These are phyloP conservation scores for Alternaria gaisen DNA, from an alignment of 2,329 filamentous ascomycete species.

Conservation along the genomic window DNA sequence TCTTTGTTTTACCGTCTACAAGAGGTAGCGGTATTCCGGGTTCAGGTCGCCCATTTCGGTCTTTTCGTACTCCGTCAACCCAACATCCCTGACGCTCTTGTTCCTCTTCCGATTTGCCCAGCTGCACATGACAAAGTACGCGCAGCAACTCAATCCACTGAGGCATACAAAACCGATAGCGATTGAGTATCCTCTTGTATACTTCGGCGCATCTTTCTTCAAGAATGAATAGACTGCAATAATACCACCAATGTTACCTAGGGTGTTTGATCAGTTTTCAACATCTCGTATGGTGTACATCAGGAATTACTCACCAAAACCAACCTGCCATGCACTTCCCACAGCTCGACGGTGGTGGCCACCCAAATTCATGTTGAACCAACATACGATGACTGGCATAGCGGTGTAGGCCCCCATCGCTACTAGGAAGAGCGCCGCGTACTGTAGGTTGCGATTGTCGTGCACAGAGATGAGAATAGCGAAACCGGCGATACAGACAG, in stretches of 20 bases:
- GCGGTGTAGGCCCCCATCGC: conserved; percentile 82
- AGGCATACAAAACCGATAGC: conserved; percentile 77
- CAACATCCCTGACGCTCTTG: conserved; percentile 55
- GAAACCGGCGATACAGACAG: conserved; percentile 76
- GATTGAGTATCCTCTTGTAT: conserved; percentile 78
- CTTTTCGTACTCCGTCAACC: conserved; percentile 69
- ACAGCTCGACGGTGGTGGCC: conserved; percentile 61
- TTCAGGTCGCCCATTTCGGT: conserved; percentile 67
- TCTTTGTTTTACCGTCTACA: conserved; percentile 50
- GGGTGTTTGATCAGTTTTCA: not conserved
- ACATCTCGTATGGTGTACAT: not conserved
- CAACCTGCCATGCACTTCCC: conserved; percentile 61
- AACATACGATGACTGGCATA: conserved; percentile 80
- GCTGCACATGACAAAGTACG: conserved; percentile 68
- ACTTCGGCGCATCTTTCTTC: conserved; percentile 70
- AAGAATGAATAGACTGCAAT: conserved; percentile 62
- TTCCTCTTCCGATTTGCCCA: conserved; percentile 69
- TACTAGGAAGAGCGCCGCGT: conserved; percentile 82
- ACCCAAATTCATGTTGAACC: conserved; percentile 65
- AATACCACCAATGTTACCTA: conserved; percentile 60
- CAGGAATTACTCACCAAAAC: conserved; percentile 16
- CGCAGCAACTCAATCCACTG: conserved; percentile 66
- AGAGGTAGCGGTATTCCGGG: conserved; percentile 67
- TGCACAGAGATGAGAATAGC: conserved; percentile 77
- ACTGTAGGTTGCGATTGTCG: conserved; percentile 72